phyloP scores from a whole-genome alignment of 805 yeast species.

The Candida maesae region DNA sequence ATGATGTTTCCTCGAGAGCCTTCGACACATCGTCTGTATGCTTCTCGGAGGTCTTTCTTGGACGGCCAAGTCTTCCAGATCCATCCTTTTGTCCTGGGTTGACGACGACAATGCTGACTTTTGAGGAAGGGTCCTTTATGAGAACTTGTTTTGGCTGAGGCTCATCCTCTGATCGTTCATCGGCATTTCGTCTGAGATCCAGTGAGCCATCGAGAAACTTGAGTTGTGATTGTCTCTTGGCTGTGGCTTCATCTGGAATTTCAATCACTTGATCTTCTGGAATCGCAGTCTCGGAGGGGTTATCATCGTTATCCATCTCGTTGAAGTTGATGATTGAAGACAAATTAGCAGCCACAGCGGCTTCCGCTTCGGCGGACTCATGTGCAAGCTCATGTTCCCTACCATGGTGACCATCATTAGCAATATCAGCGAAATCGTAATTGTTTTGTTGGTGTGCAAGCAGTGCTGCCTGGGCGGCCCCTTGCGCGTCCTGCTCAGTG shows the following conservation, averaged over 20 bases:
- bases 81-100: slow-evolving; percentile 26
- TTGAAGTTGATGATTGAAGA: slow-evolving; percentile 26
- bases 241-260: neutral
- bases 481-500: slow-evolving; percentile 5
- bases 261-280: neutral
- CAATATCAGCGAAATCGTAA: slow-evolving; percentile 1
- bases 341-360: slow-evolving; percentile 25
- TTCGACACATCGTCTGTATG: neutral
- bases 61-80: slow-evolving; percentile 26
- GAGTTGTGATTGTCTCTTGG: slow-evolving; percentile 9
- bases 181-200: neutral
- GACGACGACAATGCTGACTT: slow-evolving; percentile 27
- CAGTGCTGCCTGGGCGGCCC: slow-evolving; percentile 12
- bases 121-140: slow-evolving; percentile 19
- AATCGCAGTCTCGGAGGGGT: neutral
- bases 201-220: slow-evolving; percentile 11
- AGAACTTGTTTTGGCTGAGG: slow-evolving; percentile 21
- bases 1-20: slow-evolving; percentile 8
- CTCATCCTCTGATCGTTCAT: no score
- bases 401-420: no score
- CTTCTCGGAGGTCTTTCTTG: slow-evolving; percentile 16
- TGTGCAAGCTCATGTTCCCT: neutral
- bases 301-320: slow-evolving; percentile 9
- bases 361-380: slow-evolving; percentile 19
- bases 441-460: slow-evolving; percentile 10